Percentiles rank a stretch among this genome's conserved stretches.
Evolutionary conservation across 768 basidiomycete genomes (phyloP).

Genomic region (Boletus subcaerulescens): DNA sequence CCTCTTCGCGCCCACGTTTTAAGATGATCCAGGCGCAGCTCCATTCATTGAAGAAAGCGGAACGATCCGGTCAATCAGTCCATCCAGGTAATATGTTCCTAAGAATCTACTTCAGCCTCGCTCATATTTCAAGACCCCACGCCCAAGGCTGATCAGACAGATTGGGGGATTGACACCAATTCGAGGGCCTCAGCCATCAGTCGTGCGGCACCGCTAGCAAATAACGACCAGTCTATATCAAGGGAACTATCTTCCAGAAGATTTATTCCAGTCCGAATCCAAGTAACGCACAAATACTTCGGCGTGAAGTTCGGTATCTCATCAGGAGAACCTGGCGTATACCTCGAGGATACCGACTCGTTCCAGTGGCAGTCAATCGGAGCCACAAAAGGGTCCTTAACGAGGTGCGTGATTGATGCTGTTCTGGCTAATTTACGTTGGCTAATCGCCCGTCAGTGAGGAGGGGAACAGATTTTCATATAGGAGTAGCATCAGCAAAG

Average conservation of each 20-base stretch:
- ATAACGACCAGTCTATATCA: too few species aligned
- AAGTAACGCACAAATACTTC: slow-evolving; percentile 3
- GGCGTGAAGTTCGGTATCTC: not conserved
- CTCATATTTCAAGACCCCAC: too few species aligned
- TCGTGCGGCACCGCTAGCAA: too few species aligned
- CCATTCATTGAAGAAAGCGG: not conserved
- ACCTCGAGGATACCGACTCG: not conserved
- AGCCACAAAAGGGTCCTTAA: not conserved
- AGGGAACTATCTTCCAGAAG: too few species aligned
- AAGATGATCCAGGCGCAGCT: not conserved
- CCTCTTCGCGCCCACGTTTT: slow-evolving; percentile 2
- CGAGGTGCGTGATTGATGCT: not conserved
- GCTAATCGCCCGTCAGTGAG: not conserved
- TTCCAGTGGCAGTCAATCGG: not conserved
- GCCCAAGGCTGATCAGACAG: too few species aligned
- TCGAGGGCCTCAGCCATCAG: not conserved
- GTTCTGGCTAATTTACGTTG: not conserved
- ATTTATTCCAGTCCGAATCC: not conserved
- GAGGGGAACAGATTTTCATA: not conserved
- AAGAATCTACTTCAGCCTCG: too few species aligned
- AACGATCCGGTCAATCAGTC: not conserved
- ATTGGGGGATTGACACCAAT: too few species aligned
- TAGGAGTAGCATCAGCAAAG: not conserved
- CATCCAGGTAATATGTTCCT: too few species aligned
- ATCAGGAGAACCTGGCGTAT: not conserved